phyloP scores from a whole-genome alignment of 2,329 filamentous ascomycete genomes.

The Xylaria sp. region DNA sequence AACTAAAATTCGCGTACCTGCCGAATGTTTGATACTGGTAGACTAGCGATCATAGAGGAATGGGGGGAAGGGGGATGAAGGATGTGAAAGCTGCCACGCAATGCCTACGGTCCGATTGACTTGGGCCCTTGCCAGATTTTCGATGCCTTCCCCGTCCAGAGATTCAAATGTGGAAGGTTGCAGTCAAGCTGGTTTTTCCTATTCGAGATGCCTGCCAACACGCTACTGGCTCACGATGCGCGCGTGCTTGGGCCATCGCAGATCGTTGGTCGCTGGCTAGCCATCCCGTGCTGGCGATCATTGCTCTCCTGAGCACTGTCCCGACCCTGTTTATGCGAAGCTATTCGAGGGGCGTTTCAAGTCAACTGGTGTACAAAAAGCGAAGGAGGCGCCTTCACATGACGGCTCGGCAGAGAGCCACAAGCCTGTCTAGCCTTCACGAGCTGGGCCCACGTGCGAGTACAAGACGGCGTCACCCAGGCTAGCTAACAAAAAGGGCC shows the following conservation, averaged over 20 bases:
- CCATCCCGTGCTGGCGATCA: constrained; percentile 18
- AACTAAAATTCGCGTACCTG: constrained; percentile 1
- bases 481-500: neutral
- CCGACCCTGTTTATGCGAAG: constrained; percentile 22
- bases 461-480: constrained; percentile 5
- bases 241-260: constrained; percentile 9
- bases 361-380: constrained; percentile 22
- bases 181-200: constrained; percentile 23
- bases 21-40: neutral
- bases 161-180: constrained; percentile 35
- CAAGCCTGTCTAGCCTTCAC: neutral
- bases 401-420: neutral
- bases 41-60: too few relatives aligned
- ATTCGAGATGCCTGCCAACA: constrained; percentile 27
- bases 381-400: constrained; percentile 6
- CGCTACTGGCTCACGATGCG: constrained; percentile 33
- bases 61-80: neutral
- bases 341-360: neutral
- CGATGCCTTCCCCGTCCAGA: constrained; percentile 16
- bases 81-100: constrained; percentile 10
- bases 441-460: neutral
- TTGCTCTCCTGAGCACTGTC: constrained; percentile 14
- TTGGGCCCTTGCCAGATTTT: neutral
- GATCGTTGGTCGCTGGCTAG: neutral
- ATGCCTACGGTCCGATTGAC: constrained; percentile 26